These are phyloP conservation scores for Candida yuanshanica DNA, from an alignment of 805 yeast species.

Conservation along the genomic window DNA sequence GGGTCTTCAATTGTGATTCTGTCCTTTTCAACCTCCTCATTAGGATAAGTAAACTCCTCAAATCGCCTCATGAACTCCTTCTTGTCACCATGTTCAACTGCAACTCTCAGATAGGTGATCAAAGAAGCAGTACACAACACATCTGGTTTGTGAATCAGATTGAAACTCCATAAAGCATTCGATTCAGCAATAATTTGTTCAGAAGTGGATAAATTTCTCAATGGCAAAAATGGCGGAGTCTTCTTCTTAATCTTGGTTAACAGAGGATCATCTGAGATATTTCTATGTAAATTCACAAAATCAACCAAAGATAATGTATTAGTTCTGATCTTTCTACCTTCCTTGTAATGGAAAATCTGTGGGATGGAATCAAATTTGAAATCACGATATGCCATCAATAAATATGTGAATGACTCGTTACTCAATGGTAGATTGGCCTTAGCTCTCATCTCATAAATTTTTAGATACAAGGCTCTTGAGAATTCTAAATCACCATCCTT, in stretches of 20 bases:
- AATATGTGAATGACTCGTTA: slow-evolving; percentile 23
- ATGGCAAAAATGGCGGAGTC: slow-evolving; percentile 68
- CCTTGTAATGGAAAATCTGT: slow-evolving; percentile 34
- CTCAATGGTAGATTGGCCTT: slow-evolving; percentile 2
- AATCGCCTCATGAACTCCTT: slow-evolving; percentile 32
- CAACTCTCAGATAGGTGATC: slow-evolving; percentile 47
- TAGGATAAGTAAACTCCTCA: slow-evolving; percentile 30
- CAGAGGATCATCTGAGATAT: slow-evolving; percentile 8
- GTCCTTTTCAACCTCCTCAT: slow-evolving; percentile 11
- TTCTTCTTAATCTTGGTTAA: slow-evolving; percentile 14
- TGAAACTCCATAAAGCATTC: slow-evolving; percentile 65
- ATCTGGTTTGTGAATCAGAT: slow-evolving; percentile 38
- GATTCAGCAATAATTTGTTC: slow-evolving; percentile 63
- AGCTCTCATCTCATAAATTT: slow-evolving; percentile 33
- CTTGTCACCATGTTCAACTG: slow-evolving; percentile 31
- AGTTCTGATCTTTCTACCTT: slow-evolving; percentile 41
- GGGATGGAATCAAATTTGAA: slow-evolving; percentile 27
- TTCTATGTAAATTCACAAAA: slow-evolving; percentile 25
- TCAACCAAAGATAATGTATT: slow-evolving; percentile 40
- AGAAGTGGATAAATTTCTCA: slow-evolving; percentile 33
- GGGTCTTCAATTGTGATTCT: slow-evolving; percentile 12
- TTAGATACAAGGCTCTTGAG: slow-evolving; percentile 60
- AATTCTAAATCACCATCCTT: slow-evolving; percentile 72
- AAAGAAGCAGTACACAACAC: slow-evolving; percentile 38
- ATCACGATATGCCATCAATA: slow-evolving; percentile 46